Evolutionary conservation across 768 basidiomycete species (phyloP).

Genomic region (Lentinula guzmanii): DNA sequence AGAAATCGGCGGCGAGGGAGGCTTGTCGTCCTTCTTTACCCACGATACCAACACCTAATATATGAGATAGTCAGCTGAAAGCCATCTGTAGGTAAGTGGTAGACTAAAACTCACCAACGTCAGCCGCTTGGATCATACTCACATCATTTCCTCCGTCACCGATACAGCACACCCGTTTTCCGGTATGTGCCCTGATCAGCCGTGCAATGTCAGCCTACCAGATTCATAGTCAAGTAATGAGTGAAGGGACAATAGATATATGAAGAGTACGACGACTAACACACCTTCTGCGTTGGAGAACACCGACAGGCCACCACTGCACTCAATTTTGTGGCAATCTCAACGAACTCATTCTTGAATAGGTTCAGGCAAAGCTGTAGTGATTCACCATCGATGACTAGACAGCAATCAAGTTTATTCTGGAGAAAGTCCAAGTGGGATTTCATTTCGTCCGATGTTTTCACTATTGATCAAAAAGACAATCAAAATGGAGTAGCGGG

Average conservation of each 20-base stretch:
- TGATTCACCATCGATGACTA: slow-evolving; percentile 97
- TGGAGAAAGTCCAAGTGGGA: slow-evolving; percentile 91
- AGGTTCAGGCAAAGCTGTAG: slow-evolving; percentile 87
- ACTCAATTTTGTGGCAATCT: slow-evolving; percentile 92
- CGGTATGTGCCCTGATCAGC: slow-evolving; percentile 83
- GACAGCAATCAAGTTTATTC: slow-evolving; percentile 92
- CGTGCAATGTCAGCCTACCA: slow-evolving; percentile 81
- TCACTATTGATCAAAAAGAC: slow-evolving; percentile 47
- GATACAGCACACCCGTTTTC: slow-evolving; percentile 96
- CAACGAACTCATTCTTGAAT: slow-evolving; percentile 92
- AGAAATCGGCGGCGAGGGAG: slow-evolving; percentile 97
- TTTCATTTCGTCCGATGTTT: slow-evolving; percentile 74
- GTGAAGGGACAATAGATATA: neutral
- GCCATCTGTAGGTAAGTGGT: too few species aligned
- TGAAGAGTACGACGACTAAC: neutral
- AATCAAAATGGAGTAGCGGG: neutral
- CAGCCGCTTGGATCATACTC: slow-evolving; percentile 99
- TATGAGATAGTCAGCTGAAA: neutral
- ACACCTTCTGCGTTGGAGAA: slow-evolving; percentile 88
- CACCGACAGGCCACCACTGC: slow-evolving; percentile 97
- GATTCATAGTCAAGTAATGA: too few species aligned
- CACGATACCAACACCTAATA: slow-evolving; percentile 90
- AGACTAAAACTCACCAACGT: slow-evolving; percentile 69
- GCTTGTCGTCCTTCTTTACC: slow-evolving; percentile 99
- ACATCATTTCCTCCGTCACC: slow-evolving; percentile 99